phyloP scores from a whole-genome alignment of 2,329 filamentous ascomycete genomes.

The Colletotrichum liriopes region DNA sequence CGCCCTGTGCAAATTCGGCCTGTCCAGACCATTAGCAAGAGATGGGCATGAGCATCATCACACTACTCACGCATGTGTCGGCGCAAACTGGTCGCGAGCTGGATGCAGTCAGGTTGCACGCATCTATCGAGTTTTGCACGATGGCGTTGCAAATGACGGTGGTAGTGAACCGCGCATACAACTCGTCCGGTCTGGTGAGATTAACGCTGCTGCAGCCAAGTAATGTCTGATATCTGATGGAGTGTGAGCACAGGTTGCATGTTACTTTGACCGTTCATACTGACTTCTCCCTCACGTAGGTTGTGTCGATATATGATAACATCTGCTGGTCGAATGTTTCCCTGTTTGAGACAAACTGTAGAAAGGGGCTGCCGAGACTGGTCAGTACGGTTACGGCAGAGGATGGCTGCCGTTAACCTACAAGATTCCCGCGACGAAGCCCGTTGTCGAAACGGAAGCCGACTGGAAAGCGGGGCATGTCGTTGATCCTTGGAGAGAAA shows the following conservation, averaged over 20 bases:
- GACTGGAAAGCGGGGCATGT: conserved; percentile 80
- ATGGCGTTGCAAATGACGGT: conserved; percentile 95
- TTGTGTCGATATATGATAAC: conserved; percentile 78
- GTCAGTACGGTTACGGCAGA: conserved; percentile 38
- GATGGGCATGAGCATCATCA: conserved; percentile 10
- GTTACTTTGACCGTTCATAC: conserved; percentile 48
- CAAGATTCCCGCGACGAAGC: conserved; percentile 73
- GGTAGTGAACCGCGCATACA: conserved; percentile 94
- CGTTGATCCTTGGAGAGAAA: conserved; percentile 80
- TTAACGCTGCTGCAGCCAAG: conserved; percentile 87
- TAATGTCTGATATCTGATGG: conserved; percentile 80
- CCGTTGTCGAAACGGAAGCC: conserved; percentile 79
- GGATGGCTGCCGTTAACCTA: conserved; percentile 58
- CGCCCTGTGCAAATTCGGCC: conserved; percentile 89
- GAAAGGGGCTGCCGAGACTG: conserved; percentile 79
- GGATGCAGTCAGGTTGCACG: conserved; percentile 77
- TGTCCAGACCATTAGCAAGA: conserved; percentile 54
- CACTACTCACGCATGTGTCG: conserved; percentile 82
- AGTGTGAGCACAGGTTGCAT: conserved; percentile 4
- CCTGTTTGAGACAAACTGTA: conserved; percentile 83
- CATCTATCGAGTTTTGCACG: conserved; percentile 85
- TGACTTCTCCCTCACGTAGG: conserved; percentile 86
- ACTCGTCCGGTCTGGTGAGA: conserved; percentile 81
- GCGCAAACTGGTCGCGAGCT: conserved; percentile 86
- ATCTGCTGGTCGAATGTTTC: conserved; percentile 85